Percentiles rank a stretch among this genome's conserved stretches.
Conservation (phyloP, 306 rosid species). For the Lupinus albus region DNA sequence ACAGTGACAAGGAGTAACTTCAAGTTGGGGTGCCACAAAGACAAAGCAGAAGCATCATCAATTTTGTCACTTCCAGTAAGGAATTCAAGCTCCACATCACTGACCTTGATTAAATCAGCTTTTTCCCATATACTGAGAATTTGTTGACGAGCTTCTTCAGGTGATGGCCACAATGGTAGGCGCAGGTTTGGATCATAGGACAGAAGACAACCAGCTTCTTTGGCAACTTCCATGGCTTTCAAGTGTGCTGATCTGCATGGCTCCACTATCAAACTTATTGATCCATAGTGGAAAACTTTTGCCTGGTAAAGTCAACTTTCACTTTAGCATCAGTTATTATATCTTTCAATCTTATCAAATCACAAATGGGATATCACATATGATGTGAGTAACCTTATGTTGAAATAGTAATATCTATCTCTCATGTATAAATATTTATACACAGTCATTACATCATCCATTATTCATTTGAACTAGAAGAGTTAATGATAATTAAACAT, state of each 20-base stretch:
- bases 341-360: too few relatives aligned
- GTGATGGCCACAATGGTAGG: slow-evolving; percentile 77
- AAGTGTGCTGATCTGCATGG: slow-evolving; percentile 93
- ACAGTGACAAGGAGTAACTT: slow-evolving; percentile 93
- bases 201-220: slow-evolving; percentile 76
- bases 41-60: slow-evolving; percentile 71
- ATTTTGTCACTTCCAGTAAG: slow-evolving; percentile 68
- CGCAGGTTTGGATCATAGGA: slow-evolving; percentile 88
- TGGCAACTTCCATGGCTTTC: slow-evolving; percentile 82
- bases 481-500: too few relatives aligned
- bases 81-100: slow-evolving; percentile 84
- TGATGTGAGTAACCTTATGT: too few relatives aligned
- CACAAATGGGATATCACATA: too few relatives aligned
- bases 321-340: too few relatives aligned
- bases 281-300: slow-evolving; percentile 86
- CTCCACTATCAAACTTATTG: slow-evolving; percentile 92
- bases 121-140: slow-evolving; percentile 86
- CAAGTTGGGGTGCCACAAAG: slow-evolving; percentile 76
- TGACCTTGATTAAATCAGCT: slow-evolving; percentile 85
- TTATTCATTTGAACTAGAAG: too few relatives aligned
- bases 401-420: too few relatives aligned
- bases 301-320: slow-evolving; percentile 51
- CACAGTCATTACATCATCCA: too few relatives aligned
- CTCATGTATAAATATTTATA: too few relatives aligned
- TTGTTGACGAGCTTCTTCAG: slow-evolving; percentile 75